Base-by-base conservation (phyloP, 352 stramenopile species). In the Phytophthora brassicae region DNA sequence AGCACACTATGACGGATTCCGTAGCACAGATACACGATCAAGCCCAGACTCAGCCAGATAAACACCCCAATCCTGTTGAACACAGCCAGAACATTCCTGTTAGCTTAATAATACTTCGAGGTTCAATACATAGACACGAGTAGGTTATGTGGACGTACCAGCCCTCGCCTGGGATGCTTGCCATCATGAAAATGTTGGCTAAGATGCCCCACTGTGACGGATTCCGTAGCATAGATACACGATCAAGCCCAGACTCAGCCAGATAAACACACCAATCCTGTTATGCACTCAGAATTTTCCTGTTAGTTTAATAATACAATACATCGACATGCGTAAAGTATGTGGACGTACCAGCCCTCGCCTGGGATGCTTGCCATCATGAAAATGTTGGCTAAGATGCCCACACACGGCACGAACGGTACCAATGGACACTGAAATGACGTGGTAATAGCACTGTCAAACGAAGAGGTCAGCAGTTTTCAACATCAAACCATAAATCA, bases 181-280 rank as follows among this genome's bases (percentile, higher is more conserved):
- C 46, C 74, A 85, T 74, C 81, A 88, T 87, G 60, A 74, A 90
- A 16, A 89, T 73, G 68, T 90, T 87, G n/a, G n/a, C n/a, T n/a
- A n/a, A n/a, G n/a, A n/a, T n/a, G n/a, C n/a, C n/a, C n/a, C n/a
- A 51, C 82, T 93, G 67, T 95, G 75, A 53, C 74, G 83, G 17
- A 94, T 87, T 53, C 85, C 85, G 43, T 94, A 96, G 49, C 70
- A 73, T 48, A 94, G 42, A 52, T 96, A 96, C 35, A 94, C 55
- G 6, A 80, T 31, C 13, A 92, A 53, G 1, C 87, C 87, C 16
- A 83, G 31, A 23, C 56, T 60, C 19, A 92, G 66, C 87, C 87
- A 96, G 9, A 90, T 83, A 7, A 74, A 44, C 22, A 96, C 80
- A 14, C 87, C 81, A n/a, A 86, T 60, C 85, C 84, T 94, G 47